Base-by-base conservation (phyloP, 2,329 filamentous ascomycete species). In the Lecanicillium sp. region DNA sequence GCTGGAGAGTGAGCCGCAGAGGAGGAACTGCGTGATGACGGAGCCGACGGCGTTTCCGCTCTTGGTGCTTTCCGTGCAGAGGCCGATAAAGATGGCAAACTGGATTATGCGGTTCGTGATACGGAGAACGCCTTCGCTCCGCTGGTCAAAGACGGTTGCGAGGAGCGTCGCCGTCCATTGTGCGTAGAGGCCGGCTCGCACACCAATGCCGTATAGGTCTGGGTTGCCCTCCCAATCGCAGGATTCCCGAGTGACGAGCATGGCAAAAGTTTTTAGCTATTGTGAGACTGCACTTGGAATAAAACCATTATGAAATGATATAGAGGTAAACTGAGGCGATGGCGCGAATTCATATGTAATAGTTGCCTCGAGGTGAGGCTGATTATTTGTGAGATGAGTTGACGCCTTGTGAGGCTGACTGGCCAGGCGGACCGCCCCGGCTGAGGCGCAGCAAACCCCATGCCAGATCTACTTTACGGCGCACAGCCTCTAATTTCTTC, bases 101-200 rank as follows among this genome's bases (percentile, higher is more conserved):
- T 52, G 46, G 43, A 57, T 51, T 43, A 57, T 52, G 41, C 54
- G 50, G 31, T 57, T 55, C 43, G 55, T 49, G 33, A 55, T 49
- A 39, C 49, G 48, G 18, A 50, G 43, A 20, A 40, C 39, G 40
- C 33, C 28, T 37, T 51, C 51, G 35, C 46, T 45, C 17, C 33
- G 33, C 22, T 45, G 43, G 12, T 49, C 49, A 25, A 53, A 51
- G 33, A 52, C 36, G 14, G 49, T 51, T 2, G 46, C 37, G 27
- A 52, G 40, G 27, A 51, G 49, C 2, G 47, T 52, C 7, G 51
- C 48, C 4, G 39, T 20, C 51, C 51, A 52, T 30, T 53, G 51
- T 14, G 41, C 43, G 40, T 52, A 53, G n/a, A 53, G 41, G 17
- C 51, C 49, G 43, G 44, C 41, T 17, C 51, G 49, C n/a, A 53